These are phyloP conservation scores for Ceratocystis diversiconidia DNA, from an alignment of 2,329 filamentous ascomycete genomes.

Conservation along the genomic window DNA sequence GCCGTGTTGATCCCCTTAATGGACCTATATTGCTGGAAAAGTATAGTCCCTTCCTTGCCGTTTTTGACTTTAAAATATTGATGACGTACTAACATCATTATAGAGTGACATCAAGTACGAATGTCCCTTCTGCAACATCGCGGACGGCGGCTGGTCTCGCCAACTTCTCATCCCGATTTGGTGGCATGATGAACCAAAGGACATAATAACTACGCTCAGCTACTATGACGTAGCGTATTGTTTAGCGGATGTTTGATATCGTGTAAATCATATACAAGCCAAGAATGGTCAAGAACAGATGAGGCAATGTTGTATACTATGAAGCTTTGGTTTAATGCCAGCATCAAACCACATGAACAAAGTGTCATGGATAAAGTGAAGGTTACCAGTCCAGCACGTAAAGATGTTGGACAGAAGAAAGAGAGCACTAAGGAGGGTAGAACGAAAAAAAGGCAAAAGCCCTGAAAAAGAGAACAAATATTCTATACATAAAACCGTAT, in stretches of 20 bases:
- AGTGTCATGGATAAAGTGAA: too few relatives aligned
- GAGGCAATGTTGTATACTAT: neutral
- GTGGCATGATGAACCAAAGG: slow-evolving; percentile 26
- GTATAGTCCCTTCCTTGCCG: slow-evolving; percentile 32
- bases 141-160: slow-evolving; percentile 52
- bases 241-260: neutral
- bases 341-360: neutral
- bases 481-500: neutral
- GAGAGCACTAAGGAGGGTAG: neutral
- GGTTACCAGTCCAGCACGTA: neutral
- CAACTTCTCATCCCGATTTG: slow-evolving; percentile 62
- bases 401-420: neutral
- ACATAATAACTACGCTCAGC: neutral
- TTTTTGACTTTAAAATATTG: neutral
- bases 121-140: slow-evolving; percentile 37
- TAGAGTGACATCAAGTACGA: slow-evolving; percentile 46
- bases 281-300: neutral
- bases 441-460: neutral
- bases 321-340: neutral
- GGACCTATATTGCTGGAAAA: slow-evolving; percentile 87
- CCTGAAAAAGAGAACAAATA: neutral
- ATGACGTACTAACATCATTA: slow-evolving; percentile 21
- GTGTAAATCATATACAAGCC: neutral
- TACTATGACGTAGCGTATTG: neutral
- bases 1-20: slow-evolving; percentile 79